A percentile compares a stretch with the other conserved stretches of the same genome.
These are phyloP conservation scores for Yamadazyma sp. DNA, from an alignment of 805 yeast genomes.

Conservation along the genomic window DNA sequence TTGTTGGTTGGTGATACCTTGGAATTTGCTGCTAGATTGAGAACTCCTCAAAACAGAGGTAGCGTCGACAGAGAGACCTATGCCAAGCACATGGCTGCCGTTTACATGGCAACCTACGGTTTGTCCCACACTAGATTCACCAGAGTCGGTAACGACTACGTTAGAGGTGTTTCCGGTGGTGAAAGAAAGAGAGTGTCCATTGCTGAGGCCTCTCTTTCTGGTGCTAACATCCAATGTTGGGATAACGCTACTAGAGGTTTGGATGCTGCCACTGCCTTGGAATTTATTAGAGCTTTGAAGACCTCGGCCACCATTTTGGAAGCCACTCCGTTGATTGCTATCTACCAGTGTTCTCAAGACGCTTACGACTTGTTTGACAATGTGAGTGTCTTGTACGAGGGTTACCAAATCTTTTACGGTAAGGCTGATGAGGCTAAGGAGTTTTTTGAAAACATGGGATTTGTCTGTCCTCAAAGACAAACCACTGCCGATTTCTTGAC, in stretches of 20 bases:
- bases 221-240: conserved; percentile 55
- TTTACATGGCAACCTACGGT: conserved; percentile 46
- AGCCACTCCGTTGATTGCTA: conserved; percentile 59
- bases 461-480: conserved; percentile 58
- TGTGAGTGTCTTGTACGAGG: conserved; percentile 44
- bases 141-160: conserved; percentile 60
- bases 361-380: conserved; percentile 50
- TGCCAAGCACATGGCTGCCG: conserved; percentile 41
- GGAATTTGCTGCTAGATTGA: conserved; percentile 52
- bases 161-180: conserved; percentile 79
- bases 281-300: conserved; percentile 67
- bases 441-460: conserved; percentile 61
- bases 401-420: conserved; percentile 48
- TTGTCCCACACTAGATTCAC: conserved; percentile 55
- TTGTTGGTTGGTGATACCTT: conserved; percentile 55
- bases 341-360: conserved; percentile 50
- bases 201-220: conserved; percentile 68
- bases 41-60: conserved; percentile 40
- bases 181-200: conserved; percentile 79
- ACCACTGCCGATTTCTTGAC: conserved; percentile 68
- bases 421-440: conserved; percentile 41
- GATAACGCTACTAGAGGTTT: conserved; percentile 84
- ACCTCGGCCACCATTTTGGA: conserved; percentile 51
- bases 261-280: conserved; percentile 81
- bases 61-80: conserved; percentile 30